Base-by-base conservation (phyloP, 257 asterid genomes). In the Solanum bulbocastanum region DNA sequence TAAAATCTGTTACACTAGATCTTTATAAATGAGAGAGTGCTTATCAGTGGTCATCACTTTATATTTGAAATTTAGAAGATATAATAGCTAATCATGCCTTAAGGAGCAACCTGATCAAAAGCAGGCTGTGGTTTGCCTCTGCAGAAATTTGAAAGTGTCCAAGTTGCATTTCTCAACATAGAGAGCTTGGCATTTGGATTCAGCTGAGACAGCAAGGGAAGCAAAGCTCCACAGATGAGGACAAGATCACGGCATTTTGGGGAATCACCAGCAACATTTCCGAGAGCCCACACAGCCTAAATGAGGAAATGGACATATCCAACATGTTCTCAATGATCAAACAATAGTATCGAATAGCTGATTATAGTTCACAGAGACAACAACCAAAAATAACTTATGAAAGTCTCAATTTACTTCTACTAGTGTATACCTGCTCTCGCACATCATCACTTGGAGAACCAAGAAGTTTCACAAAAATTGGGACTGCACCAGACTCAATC, bases 211-310 rank as follows among this genome's bases (percentile, higher is more conserved):
- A 96, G 88, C 93, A 96, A 91, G 12, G 98, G 97, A 75, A 81
- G 91, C 92, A 96, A 87, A 49, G 98, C 99, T 62, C 99, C 98
- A 86, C 84, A 78, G 62, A 22, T 40, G 40, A 78, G 84, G 36
- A 78, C 84, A 40, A 78, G 84, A 78, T 78, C 98, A 33, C 99
- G 94, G 86, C 99, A 96, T 87, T 90, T 93, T 42, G 98, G 96
- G 81, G 99, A 96, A 91, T 96, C 99, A 35, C 99, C 99, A 87
- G 99, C 98, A 18, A 96, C 97, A 89, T 96, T 96, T 86, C 98
- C 99, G 88, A 96, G 91, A 10, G 99, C 99, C 99, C 99, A 96
- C 8, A 96, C 99, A 88, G 99, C 99, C 99, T 96, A 87, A 30
- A 89, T 52, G 40, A 30, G 25, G 56, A 87, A 84, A n/a, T 25